phyloP scores from a whole-genome alignment of 2,329 filamentous ascomycete species.

The Orbilia ellipsospora region DNA sequence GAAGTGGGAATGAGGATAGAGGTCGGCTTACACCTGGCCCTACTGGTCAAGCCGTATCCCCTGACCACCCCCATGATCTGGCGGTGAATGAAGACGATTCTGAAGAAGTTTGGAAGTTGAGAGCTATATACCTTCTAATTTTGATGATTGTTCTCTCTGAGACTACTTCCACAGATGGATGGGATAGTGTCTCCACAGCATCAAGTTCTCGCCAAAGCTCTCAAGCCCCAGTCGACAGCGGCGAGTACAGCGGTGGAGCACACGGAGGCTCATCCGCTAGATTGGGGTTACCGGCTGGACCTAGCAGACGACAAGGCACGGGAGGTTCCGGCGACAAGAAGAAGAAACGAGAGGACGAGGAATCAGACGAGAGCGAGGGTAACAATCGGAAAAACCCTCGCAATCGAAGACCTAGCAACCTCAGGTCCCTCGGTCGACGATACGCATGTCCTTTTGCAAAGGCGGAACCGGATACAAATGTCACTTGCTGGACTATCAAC shows the following conservation, averaged over 20 bases:
- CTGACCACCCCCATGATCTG: neutral
- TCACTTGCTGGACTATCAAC: slow-evolving; percentile 54
- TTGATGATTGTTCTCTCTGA: slow-evolving; percentile 49
- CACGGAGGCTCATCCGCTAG: slow-evolving; percentile 12
- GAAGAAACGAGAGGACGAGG: slow-evolving; percentile 37
- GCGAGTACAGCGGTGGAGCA: slow-evolving; percentile 6
- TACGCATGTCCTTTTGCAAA: slow-evolving; percentile 52
- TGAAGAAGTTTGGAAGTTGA: slow-evolving; percentile 38
- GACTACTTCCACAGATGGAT: slow-evolving; percentile 30
- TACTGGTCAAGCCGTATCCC: neutral
- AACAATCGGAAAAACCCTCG: slow-evolving; percentile 22
- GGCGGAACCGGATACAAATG: slow-evolving; percentile 39
- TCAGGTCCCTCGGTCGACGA: slow-evolving; percentile 35
- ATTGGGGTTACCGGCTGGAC: slow-evolving; percentile 20
- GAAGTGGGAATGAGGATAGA: neutral
- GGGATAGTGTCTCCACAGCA: slow-evolving; percentile 43
- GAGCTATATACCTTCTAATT: slow-evolving; percentile 51
- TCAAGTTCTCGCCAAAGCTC: slow-evolving; percentile 51
- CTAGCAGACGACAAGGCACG: slow-evolving; percentile 15
- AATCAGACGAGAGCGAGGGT: slow-evolving; percentile 44
- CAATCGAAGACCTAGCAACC: slow-evolving; percentile 25
- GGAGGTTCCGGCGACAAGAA: slow-evolving; percentile 14
- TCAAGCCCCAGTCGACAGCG: slow-evolving; percentile 32
- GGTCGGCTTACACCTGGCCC: slow-evolving; percentile 8
- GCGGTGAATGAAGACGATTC: slow-evolving; percentile 27